Conservation (phyloP, 768 basidiomycete species). For the Postia placenta region DNA sequence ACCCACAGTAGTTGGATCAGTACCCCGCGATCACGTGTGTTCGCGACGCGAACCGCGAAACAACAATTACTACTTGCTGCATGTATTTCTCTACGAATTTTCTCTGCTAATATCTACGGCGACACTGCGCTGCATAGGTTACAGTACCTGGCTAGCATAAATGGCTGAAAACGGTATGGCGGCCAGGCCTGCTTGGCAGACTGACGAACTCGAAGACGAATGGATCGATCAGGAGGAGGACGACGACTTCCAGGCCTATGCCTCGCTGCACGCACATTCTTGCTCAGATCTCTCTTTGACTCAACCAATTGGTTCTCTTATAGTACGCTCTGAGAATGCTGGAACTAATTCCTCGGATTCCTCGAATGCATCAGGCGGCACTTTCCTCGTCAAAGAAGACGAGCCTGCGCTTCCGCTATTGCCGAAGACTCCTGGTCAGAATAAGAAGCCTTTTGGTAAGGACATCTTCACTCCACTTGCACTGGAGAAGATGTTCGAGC, state of each 20-base stretch:
- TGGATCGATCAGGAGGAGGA: constrained; percentile 68
- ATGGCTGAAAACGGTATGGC: constrained; percentile 7
- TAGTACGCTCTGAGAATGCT: constrained; percentile 28
- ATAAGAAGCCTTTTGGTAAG: constrained; percentile 58
- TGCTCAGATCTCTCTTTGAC: constrained; percentile 28
- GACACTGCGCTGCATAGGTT: too few species aligned
- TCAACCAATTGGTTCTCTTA: constrained; percentile 49
- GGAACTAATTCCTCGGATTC: constrained; percentile 18
- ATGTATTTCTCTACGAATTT: too few species aligned
- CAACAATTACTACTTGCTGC: too few species aligned
- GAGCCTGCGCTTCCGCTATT: constrained; percentile 47
- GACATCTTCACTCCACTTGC: constrained; percentile 86
- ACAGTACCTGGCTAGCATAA: too few species aligned
- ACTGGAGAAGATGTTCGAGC: constrained; percentile 90
- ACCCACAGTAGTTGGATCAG: constrained; percentile 10
- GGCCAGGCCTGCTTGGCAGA: constrained; percentile 69
- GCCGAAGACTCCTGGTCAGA: constrained; percentile 59
- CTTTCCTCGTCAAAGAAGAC: constrained; percentile 73
- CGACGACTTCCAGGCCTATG: constrained; percentile 23
- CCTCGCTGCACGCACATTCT: constrained; percentile 11
- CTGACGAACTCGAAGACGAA: constrained; percentile 86
- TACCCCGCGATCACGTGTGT: constrained; percentile 9
- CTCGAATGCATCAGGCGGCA: constrained; percentile 43
- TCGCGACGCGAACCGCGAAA: neutral
- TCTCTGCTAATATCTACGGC: too few species aligned